Conservation (phyloP, 1,284 basidiomycete genomes). For the Ceratobasidium papillatum region DNA sequence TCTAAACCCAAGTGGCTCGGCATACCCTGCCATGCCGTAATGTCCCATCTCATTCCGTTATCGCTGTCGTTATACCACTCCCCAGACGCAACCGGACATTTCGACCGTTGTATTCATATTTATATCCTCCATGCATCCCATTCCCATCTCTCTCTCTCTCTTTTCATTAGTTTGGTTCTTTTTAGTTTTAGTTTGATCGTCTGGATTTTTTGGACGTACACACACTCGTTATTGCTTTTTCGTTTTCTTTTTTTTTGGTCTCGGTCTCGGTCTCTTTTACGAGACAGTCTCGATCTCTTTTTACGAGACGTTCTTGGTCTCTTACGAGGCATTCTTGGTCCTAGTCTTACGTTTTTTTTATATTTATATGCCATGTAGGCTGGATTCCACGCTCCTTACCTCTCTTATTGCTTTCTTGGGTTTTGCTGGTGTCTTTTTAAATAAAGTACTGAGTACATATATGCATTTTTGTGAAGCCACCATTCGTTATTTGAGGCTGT, state of each 20-base stretch:
- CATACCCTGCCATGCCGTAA: neutral
- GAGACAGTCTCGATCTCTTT: neutral
- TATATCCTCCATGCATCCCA: constrained; percentile 13
- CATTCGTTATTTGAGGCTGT: neutral
- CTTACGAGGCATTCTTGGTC: too few species aligned
- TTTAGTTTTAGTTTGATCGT: constrained; percentile 13
- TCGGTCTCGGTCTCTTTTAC: neutral
- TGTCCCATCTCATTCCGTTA: neutral
- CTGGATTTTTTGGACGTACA: neutral
- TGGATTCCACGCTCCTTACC: constrained; percentile 10
- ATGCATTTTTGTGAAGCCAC: constrained; percentile 17
- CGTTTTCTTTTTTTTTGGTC: too few species aligned
- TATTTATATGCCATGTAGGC: neutral
- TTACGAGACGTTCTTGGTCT: too few species aligned
- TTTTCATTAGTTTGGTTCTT: neutral
- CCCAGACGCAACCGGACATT: neutral
- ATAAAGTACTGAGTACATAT: constrained; percentile 20
- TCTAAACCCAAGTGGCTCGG: neutral
- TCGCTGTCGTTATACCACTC: constrained; percentile 20
- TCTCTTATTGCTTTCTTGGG: constrained; percentile 8
- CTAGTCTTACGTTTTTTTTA: neutral
- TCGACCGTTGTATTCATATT: constrained; percentile 23
- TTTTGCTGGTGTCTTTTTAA: neutral
- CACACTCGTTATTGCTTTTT: constrained; percentile 30
- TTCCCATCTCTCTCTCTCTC: neutral